These are phyloP conservation scores for Starmerella cellae DNA, from an alignment of 805 yeast genomes.

Conservation along the genomic window DNA sequence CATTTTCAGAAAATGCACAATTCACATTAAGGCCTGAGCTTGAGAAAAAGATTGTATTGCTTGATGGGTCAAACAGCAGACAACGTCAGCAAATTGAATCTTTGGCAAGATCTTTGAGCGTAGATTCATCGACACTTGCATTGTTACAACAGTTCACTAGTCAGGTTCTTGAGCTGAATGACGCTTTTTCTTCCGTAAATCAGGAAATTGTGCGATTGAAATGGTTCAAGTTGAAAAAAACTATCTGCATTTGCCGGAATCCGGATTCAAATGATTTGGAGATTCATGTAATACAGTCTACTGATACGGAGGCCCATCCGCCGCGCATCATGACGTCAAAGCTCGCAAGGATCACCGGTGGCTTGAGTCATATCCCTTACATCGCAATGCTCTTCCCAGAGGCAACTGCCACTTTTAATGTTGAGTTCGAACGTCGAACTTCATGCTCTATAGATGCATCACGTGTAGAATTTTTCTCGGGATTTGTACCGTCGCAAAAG, in stretches of 20 bases:
- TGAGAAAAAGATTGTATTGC: conserved; percentile 43
- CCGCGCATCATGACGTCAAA: background rate
- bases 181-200: background rate
- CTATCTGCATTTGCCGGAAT: background rate
- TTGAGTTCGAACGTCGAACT: background rate
- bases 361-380: background rate
- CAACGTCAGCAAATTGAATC: background rate
- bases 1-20: conserved; percentile 81
- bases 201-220: background rate
- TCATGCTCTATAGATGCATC: background rate
- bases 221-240: background rate
- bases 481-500: background rate
- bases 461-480: background rate
- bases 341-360: background rate
- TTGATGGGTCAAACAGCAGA: background rate
- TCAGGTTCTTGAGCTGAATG: background rate
- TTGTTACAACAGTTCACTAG: background rate
- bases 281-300: background rate
- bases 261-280: background rate
- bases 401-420: background rate
- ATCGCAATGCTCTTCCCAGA: background rate
- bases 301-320: background rate
- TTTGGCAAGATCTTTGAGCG: background rate
- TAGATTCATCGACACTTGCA: background rate
- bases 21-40: conserved; percentile 81